Conservation (phyloP, 768 basidiomycete genomes). For the Xerocomus potaroensis region DNA sequence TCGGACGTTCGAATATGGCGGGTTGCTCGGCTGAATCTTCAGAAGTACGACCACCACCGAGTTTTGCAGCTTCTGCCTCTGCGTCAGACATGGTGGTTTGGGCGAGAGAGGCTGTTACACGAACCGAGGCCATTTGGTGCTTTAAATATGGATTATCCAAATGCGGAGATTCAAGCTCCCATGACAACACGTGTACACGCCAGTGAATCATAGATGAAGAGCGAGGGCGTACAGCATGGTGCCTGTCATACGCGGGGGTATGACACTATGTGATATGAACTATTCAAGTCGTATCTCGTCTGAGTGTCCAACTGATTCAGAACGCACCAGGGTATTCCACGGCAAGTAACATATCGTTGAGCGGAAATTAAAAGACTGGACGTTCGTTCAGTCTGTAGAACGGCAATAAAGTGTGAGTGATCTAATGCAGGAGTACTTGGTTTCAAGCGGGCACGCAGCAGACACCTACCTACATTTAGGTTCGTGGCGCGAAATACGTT, state of each 20-base stretch:
- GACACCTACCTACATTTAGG: neutral
- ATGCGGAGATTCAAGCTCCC: neutral
- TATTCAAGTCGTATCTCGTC: no score
- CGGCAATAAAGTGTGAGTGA: no score
- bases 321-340: no score
- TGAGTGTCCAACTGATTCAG: no score
- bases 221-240: neutral
- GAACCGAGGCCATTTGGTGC: neutral
- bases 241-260: neutral
- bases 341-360: no score
- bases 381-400: no score
- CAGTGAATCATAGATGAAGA: neutral
- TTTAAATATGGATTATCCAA: neutral
- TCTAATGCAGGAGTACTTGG: no score
- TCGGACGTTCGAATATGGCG: slow-evolving; percentile 42
- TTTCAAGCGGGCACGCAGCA: no score
- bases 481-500: neutral
- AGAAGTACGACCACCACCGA: slow-evolving; percentile 11
- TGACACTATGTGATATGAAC: no score
- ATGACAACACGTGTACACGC: neutral
- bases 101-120: neutral
- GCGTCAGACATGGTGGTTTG: slow-evolving; percentile 19
- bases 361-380: no score
- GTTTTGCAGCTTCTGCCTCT: slow-evolving; percentile 16
- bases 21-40: slow-evolving; percentile 18